Conservation (phyloP, 2,329 filamentous ascomycete species). For the Stagonosporopsis chrysanthemi region DNA sequence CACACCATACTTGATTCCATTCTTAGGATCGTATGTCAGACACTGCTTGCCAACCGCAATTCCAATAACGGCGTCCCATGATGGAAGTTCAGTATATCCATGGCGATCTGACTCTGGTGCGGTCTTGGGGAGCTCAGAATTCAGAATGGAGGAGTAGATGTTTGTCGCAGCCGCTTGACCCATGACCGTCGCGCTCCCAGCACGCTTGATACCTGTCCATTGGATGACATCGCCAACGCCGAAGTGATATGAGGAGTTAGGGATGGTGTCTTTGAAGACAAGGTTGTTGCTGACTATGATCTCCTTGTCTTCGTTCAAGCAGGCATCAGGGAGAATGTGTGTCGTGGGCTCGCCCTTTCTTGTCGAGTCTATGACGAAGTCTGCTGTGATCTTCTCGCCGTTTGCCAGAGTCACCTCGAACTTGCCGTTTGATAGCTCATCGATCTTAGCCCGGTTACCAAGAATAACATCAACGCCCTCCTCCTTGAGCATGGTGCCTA, state of each 20-base stretch:
- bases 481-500: constrained; percentile 66
- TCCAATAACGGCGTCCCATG: constrained; percentile 66
- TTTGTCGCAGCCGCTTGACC: constrained; percentile 72
- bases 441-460: constrained; percentile 62
- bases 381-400: constrained; percentile 61
- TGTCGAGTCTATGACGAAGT: constrained; percentile 73
- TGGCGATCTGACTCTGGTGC: constrained; percentile 26
- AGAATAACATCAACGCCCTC: constrained; percentile 71
- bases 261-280: constrained; percentile 60
- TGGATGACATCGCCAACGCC: constrained; percentile 72
- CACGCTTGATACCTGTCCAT: constrained; percentile 83
- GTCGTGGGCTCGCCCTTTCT: constrained; percentile 70
- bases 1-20: constrained; percentile 66
- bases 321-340: constrained; percentile 65
- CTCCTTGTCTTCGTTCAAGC: constrained; percentile 70
- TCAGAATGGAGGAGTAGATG: constrained; percentile 46
- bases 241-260: constrained; percentile 69
- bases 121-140: constrained; percentile 35
- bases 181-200: constrained; percentile 77
- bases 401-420: constrained; percentile 56
- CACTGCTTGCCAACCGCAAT: constrained; percentile 75
- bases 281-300: constrained; percentile 67
- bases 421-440: constrained; percentile 39
- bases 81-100: constrained; percentile 35
- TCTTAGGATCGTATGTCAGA: constrained; percentile 66